Conservation (phyloP, 805 yeast species). For the Saccharomycopsis sp. region DNA sequence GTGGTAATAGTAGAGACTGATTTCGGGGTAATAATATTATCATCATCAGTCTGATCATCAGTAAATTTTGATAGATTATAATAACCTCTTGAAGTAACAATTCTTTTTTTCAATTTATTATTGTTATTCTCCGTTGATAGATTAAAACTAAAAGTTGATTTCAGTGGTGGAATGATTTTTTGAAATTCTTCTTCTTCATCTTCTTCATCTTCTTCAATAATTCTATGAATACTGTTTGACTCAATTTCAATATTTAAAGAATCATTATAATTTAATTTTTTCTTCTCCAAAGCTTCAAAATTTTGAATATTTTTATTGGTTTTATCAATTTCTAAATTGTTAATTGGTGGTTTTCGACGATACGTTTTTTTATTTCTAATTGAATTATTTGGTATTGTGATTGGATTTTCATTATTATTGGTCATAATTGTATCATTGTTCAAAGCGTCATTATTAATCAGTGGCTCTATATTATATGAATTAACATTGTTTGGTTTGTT, state of each 20-base stretch:
- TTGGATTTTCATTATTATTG: not conserved
- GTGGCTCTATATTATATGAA: not conserved
- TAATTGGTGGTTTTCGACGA: not conserved
- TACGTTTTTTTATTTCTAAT: not conserved
- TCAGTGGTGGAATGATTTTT: not conserved
- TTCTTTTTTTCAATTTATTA: not conserved
- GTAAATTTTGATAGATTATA: constrained; percentile 3
- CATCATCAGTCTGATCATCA: not conserved
- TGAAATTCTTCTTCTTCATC: not conserved
- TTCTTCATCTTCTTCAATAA: not conserved
- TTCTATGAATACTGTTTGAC: not conserved
- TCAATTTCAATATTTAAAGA: not conserved
- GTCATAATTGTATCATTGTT: not conserved
- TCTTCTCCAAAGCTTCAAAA: not conserved
- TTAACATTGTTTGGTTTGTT: not conserved
- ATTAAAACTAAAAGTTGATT: not conserved
- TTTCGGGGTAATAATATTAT: not conserved
- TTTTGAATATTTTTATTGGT: not conserved
- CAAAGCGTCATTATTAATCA: too few species aligned
- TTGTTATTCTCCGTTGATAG: not conserved
- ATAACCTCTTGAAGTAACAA: constrained; percentile 2
- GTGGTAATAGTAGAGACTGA: not conserved
- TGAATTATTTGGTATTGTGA: not conserved
- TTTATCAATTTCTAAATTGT: not conserved
- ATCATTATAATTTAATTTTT: too few species aligned